Evolutionary conservation across 2,329 filamentous ascomycete genomes (phyloP).

Genomic region (Tolypocladium ophioglossoides): DNA sequence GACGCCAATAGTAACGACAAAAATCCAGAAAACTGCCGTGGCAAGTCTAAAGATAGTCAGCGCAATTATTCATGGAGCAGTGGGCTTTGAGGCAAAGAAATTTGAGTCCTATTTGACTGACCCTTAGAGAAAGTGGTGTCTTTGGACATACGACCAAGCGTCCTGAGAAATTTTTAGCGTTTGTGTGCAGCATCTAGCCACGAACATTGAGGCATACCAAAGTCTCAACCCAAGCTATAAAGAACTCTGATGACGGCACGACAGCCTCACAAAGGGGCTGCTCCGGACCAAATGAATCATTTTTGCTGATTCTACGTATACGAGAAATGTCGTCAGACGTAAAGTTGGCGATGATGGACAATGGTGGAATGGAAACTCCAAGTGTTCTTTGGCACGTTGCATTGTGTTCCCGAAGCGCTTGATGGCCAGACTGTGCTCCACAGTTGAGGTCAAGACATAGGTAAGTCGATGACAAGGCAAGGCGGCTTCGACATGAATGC

Average conservation of each 20-base stretch:
- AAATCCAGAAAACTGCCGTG: conserved; percentile 29
- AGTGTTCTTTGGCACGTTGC: conserved; percentile 1
- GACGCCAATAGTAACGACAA: conserved; percentile 25
- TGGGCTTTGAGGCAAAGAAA: neutral
- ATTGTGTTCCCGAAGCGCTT: conserved; percentile 1
- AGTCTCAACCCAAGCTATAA: neutral
- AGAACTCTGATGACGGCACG: neutral
- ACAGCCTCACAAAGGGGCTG: neutral
- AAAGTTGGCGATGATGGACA: neutral
- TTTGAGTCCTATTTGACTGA: neutral
- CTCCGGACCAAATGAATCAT: neutral
- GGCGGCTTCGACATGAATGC: neutral
- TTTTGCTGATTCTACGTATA: neutral
- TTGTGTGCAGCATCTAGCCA: neutral
- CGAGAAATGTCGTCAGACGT: neutral
- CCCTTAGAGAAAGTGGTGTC: neutral
- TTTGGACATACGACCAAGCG: neutral
- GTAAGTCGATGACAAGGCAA: neutral
- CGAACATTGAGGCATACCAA: neutral
- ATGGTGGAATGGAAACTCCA: neutral
- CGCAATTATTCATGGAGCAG: neutral
- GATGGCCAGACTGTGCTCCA: neutral
- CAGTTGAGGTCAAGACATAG: conserved; percentile 2
- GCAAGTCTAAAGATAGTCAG: conserved; percentile 5
- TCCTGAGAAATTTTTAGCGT: neutral